Evolutionary conservation across 2,329 filamentous ascomycete genomes (phyloP).

Genomic region (Amauroascus niger): DNA sequence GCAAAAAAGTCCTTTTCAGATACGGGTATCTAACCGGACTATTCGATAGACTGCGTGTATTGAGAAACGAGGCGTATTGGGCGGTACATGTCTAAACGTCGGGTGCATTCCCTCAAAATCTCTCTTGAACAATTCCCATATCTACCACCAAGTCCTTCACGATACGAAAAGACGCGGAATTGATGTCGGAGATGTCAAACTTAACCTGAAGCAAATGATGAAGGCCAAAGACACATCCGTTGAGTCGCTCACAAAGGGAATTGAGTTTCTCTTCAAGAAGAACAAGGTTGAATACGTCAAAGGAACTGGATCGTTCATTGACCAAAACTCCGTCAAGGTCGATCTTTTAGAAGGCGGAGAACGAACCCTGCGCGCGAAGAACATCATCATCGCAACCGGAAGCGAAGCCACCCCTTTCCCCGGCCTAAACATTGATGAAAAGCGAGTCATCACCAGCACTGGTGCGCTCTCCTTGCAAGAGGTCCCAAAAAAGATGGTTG

Average conservation of each 20-base stretch:
- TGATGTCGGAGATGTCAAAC: conserved; percentile 91
- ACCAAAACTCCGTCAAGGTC: conserved; percentile 86
- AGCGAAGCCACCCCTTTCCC: conserved; percentile 95
- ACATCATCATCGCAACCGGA: conserved; percentile 95
- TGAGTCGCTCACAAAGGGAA: conserved; percentile 80
- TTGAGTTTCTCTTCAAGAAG: conserved; percentile 98
- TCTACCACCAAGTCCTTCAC: conserved; percentile 94
- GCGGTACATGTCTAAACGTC: conserved; percentile 96
- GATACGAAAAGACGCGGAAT: conserved; percentile 96
- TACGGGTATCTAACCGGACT: conserved; percentile 16
- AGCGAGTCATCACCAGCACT: conserved; percentile 93
- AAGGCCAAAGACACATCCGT: conserved; percentile 96
- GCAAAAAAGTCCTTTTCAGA: no score
- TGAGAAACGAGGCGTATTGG: conserved; percentile 91
- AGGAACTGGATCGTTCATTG: conserved; percentile 76
- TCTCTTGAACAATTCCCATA: conserved; percentile 97
- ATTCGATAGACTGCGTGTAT: conserved; percentile 73
- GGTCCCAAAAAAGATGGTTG: conserved; percentile 91
- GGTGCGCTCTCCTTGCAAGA: conserved; percentile 81
- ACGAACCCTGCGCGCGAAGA: conserved; percentile 78
- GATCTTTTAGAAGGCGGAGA: conserved; percentile 85
- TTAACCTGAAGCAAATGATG: conserved; percentile 94
- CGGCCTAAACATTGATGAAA: conserved; percentile 90
- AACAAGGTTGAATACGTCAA: conserved; percentile 98
- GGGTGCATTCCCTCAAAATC: conserved; percentile 99